These are phyloP conservation scores for Setomelanomma holmii DNA, from an alignment of 2,329 filamentous ascomycete species.

Conservation along the genomic window DNA sequence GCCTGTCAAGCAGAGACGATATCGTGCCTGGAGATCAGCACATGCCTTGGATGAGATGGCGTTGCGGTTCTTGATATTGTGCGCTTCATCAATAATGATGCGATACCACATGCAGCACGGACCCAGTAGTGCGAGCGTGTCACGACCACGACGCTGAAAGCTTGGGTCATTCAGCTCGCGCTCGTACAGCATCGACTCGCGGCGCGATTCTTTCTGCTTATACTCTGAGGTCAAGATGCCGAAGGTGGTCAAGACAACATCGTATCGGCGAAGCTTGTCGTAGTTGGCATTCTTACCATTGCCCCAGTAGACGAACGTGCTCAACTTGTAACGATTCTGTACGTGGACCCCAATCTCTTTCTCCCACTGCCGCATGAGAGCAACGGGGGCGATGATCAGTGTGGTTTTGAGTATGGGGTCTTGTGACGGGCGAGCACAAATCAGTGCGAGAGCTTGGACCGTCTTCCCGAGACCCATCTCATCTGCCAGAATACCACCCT, in stretches of 20 bases:
- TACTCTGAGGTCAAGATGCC: slow-evolving; percentile 73
- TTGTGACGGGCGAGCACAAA: slow-evolving; percentile 70
- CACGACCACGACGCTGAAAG: slow-evolving; percentile 25
- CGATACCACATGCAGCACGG: slow-evolving; percentile 64
- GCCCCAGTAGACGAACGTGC: slow-evolving; percentile 73
- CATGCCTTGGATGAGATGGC: slow-evolving; percentile 69
- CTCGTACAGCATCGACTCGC: slow-evolving; percentile 53
- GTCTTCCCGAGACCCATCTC: slow-evolving; percentile 84
- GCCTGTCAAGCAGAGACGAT: slow-evolving; percentile 78
- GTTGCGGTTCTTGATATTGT: slow-evolving; percentile 78
- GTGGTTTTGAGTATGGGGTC: slow-evolving; percentile 72
- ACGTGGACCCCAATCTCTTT: slow-evolving; percentile 78
- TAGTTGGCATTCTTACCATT: slow-evolving; percentile 61
- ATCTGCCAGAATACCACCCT: slow-evolving; percentile 71
- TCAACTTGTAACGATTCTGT: slow-evolving; percentile 64
- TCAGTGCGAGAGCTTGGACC: slow-evolving; percentile 75
- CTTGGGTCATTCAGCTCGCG: slow-evolving; percentile 49
- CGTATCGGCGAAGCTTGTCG: slow-evolving; percentile 67
- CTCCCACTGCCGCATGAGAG: slow-evolving; percentile 84
- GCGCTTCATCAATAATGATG: slow-evolving; percentile 79
- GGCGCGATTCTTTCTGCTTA: slow-evolving; percentile 64
- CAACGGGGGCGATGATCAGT: slow-evolving; percentile 82
- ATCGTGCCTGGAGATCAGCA: slow-evolving; percentile 63
- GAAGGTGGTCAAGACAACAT: slow-evolving; percentile 82
- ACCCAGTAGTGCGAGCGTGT: slow-evolving; percentile 61